Percentiles rank a stretch among this genome's conserved stretches.
Conservation (phyloP, 225 moss, liverwort and hornwort genomes). For the Rhytidiadelphus loreus region DNA sequence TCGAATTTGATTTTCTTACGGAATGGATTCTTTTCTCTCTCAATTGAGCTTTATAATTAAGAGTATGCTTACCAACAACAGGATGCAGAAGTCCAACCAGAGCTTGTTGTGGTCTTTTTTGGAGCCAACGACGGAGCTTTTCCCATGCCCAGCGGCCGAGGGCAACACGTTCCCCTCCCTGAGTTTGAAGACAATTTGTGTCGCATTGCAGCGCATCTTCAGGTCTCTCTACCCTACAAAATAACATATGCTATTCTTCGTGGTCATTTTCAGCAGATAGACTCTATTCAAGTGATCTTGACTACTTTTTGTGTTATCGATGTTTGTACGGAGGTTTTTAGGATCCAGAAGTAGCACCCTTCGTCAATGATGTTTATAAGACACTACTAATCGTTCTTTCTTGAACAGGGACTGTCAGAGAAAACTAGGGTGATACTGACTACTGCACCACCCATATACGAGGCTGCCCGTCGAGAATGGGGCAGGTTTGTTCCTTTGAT, state of each 20-base stretch:
- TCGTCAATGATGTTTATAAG: neutral
- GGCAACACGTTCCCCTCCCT: conserved; percentile 57
- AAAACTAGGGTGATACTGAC: conserved; percentile 75
- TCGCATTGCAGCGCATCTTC: neutral
- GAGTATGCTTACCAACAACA: neutral
- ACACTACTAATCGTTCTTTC: neutral
- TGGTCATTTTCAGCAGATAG: neutral
- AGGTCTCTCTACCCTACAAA: neutral
- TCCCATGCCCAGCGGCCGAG: conserved; percentile 59
- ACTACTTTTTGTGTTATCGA: neutral
- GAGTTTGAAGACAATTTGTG: neutral
- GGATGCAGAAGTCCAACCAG: neutral
- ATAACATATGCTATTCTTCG: no score
- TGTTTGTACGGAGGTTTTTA: neutral
- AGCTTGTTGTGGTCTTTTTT: conserved; percentile 82
- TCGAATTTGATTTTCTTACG: neutral
- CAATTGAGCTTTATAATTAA: neutral
- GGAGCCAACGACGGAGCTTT: conserved; percentile 88
- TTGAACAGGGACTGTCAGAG: conserved; percentile 56
- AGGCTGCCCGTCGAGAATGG: conserved; percentile 23
- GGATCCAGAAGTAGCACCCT: neutral
- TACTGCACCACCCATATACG: conserved; percentile 71
- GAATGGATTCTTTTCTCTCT: neutral
- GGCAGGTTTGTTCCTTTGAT: conserved; percentile 21
- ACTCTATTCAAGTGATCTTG: neutral